phyloP scores from a whole-genome alignment of 2,329 filamentous ascomycete genomes.

The Alternaria hordeiaustralica region DNA sequence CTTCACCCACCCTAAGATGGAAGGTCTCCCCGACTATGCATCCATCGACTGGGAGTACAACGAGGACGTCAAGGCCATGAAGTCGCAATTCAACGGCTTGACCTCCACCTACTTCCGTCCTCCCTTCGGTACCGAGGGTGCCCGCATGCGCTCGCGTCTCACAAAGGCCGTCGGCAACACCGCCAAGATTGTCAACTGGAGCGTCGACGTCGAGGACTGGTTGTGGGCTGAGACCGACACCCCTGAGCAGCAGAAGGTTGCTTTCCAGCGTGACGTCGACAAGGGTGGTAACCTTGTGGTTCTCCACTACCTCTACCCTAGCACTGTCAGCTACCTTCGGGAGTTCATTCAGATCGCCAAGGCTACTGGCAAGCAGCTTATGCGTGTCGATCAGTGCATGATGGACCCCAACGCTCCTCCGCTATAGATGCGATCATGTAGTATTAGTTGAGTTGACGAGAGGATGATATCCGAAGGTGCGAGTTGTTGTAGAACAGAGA shows the following conservation, averaged over 20 bases:
- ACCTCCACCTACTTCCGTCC: slow-evolving; percentile 67
- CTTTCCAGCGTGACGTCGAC: slow-evolving; percentile 68
- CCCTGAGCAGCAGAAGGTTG: slow-evolving; percentile 70
- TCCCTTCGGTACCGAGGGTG: slow-evolving; percentile 72
- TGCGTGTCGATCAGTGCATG: slow-evolving; percentile 72
- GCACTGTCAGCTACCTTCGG: slow-evolving; percentile 67
- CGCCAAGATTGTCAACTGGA: slow-evolving; percentile 70
- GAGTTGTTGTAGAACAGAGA: not conserved
- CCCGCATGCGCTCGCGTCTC: slow-evolving; percentile 69
- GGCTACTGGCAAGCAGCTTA: slow-evolving; percentile 67
- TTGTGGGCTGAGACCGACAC: slow-evolving; percentile 67
- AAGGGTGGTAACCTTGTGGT: slow-evolving; percentile 70
- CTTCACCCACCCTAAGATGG: slow-evolving; percentile 72
- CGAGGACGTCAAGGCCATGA: slow-evolving; percentile 61
- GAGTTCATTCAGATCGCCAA: slow-evolving; percentile 71
- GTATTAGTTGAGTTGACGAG: not conserved
- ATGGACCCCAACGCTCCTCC: slow-evolving; percentile 64
- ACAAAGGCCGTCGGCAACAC: slow-evolving; percentile 55
- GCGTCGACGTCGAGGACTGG: slow-evolving; percentile 75
- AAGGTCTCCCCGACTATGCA: slow-evolving; percentile 60
- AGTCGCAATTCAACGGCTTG: slow-evolving; percentile 44
- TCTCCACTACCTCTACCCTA: slow-evolving; percentile 71
- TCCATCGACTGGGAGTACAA: slow-evolving; percentile 68
- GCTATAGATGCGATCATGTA: not conserved
- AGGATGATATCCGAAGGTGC: not conserved